A percentile compares a stretch with the other conserved stretches of the same genome.
These are phyloP conservation scores for Lentinula detonsa DNA, from an alignment of 768 basidiomycete species.

Conservation along the genomic window DNA sequence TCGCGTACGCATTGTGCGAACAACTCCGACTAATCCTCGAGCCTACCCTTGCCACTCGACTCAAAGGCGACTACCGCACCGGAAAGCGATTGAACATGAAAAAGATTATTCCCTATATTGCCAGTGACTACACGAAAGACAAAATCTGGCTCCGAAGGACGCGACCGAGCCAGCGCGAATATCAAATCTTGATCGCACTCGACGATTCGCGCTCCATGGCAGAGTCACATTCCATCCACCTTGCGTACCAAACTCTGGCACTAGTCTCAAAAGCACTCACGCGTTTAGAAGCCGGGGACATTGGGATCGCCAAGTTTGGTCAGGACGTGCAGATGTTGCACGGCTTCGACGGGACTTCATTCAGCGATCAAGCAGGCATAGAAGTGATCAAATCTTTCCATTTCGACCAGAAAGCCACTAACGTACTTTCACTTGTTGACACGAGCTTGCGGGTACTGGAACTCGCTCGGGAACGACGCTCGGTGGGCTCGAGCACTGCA, in stretches of 20 bases:
- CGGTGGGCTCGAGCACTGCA: conserved; percentile 54
- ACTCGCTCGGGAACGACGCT: conserved; percentile 64
- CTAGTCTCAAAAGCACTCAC: conserved; percentile 87
- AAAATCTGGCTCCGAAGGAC: conserved; percentile 98
- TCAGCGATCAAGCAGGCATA: conserved; percentile 75
- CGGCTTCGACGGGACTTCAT: conserved; percentile 74
- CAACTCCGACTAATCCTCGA: conserved; percentile 95
- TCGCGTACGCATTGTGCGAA: conserved; percentile 90
- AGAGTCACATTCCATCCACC: conserved; percentile 84
- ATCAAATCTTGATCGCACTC: conserved; percentile 89
- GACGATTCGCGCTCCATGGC: conserved; percentile 98
- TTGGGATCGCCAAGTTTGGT: conserved; percentile 89
- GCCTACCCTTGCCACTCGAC: conserved; percentile 87
- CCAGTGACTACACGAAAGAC: conserved; percentile 98
- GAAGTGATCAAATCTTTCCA: conserved; percentile 79
- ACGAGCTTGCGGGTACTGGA: conserved; percentile 70
- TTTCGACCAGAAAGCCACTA: conserved; percentile 86
- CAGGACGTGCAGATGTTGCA: conserved; percentile 84
- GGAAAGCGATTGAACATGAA: conserved; percentile 99
- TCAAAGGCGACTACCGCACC: conserved; percentile 95
- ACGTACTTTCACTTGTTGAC: conserved; percentile 79
- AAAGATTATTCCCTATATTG: conserved; percentile 96
- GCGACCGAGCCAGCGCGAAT: conserved; percentile 88
- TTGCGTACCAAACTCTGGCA: conserved; percentile 91
- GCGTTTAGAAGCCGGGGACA: conserved; percentile 92